phyloP scores from a whole-genome alignment of 2,329 filamentous ascomycete genomes.

The Aureobasidium lini region DNA sequence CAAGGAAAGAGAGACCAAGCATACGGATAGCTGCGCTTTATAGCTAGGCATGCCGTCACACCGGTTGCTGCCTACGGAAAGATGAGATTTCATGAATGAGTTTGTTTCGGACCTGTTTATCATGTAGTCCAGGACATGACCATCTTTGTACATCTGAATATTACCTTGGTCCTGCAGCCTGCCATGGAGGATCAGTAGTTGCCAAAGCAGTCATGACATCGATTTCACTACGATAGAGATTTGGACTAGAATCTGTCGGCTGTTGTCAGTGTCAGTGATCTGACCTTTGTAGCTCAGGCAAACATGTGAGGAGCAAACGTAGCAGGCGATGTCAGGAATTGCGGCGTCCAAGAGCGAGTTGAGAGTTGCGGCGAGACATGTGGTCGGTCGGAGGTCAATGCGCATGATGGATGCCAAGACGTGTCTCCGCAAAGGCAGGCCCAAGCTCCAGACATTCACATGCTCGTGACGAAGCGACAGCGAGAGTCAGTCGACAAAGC shows the following conservation, averaged over 20 bases:
- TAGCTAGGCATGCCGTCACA: neutral
- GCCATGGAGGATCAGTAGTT: too few relatives aligned
- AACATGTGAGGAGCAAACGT: too few relatives aligned
- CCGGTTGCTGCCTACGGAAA: neutral
- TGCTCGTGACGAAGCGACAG: neutral
- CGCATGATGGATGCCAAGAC: neutral
- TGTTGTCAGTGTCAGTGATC: too few relatives aligned
- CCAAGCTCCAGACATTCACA: slow-evolving; percentile 1
- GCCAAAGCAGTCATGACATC: too few relatives aligned
- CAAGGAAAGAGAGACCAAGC: neutral
- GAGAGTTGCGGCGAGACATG: neutral
- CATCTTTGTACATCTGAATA: too few relatives aligned
- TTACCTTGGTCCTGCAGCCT: too few relatives aligned
- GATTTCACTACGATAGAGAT: too few relatives aligned
- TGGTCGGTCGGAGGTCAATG: neutral
- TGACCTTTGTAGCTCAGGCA: too few relatives aligned
- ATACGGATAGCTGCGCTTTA: neutral
- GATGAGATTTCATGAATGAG: neutral
- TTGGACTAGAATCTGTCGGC: too few relatives aligned
- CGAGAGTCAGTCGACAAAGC: neutral
- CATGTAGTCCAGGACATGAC: too few relatives aligned
- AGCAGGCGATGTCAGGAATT: too few relatives aligned
- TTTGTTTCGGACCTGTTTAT: neutral
- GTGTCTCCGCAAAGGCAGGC: neutral
- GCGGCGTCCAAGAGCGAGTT: neutral